Base-by-base conservation (phyloP, 2,329 filamentous ascomycete species). In the Botrytis tulipae region DNA sequence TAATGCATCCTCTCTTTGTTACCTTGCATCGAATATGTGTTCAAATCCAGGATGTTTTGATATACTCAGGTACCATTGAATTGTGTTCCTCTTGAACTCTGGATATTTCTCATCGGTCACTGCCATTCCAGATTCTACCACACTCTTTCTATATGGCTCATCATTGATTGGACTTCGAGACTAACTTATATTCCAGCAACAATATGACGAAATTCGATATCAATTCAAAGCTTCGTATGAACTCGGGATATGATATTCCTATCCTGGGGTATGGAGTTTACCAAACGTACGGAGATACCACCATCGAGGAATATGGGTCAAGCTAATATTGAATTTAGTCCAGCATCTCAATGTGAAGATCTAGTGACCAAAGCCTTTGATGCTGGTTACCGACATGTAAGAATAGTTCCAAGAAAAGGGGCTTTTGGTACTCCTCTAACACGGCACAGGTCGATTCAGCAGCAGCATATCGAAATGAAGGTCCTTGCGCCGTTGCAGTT, bases 231-330 rank as follows among this genome's bases (percentile, higher is more conserved):
- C 79, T 80, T 44, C 77, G 73, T 8, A 75, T 91, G 82, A 86
- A 86, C 71, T 90, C 88, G 25, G 89, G 89, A 59, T 85, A 89
- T 80, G 86, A 89, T 29, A 90, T 91, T 60, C 89, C 89, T 14
- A 77, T 86, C 12, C 82, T 91, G 1, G 89, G 88, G 46, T 90
- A 86, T 79, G 89, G 88, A 29, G 82, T 84, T 54, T 84, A 83
- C 63, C 81, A 84, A 80, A 83, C 82, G 82, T 83, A 78, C 44
- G 77, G 71, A 71, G 22, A 57, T 32, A 29, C 18, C 48, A 69
- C n/a, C 20, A 42, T 22, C 40, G 6, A 42, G 59, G 46, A 18
- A 20, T 10, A 48, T 40, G 37, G 44, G 59, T 35, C 68, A 65
- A 35, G 65, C 73, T 77, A 29, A 74, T n/a, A 74, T 66, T 18